Percentiles rank a stretch among this genome's conserved stretches.
These are phyloP conservation scores for Nakazawaea populi DNA, from an alignment of 805 yeast species.

Conservation along the genomic window DNA sequence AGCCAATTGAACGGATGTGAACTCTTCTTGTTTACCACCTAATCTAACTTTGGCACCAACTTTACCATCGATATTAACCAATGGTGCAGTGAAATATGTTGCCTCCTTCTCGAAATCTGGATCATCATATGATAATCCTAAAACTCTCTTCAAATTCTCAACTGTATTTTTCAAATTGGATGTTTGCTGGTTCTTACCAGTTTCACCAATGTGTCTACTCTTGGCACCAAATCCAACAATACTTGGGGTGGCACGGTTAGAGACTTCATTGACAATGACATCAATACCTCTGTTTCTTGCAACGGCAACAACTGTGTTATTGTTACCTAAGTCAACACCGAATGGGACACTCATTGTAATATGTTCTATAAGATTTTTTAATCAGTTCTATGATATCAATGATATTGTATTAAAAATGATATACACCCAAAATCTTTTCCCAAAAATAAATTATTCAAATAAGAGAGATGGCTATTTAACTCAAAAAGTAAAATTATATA, in stretches of 20 bases:
- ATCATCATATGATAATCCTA: conserved; percentile 71
- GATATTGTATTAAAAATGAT: background rate
- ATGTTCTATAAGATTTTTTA: background rate
- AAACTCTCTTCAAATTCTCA: conserved; percentile 86
- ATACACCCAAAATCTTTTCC: too few relatives aligned
- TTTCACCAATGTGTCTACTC: conserved; percentile 90
- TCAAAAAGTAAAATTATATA: too few relatives aligned
- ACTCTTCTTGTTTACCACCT: conserved; percentile 70
- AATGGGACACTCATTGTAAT: conserved; percentile 79
- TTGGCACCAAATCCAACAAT: conserved; percentile 85
- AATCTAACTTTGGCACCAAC: conserved; percentile 84
- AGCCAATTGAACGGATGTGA: conserved; percentile 83
- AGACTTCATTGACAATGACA: conserved; percentile 95
- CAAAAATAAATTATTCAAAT: too few relatives aligned
- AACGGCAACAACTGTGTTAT: conserved; percentile 88
- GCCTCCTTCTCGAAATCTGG: conserved; percentile 75
- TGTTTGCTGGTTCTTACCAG: conserved; percentile 94
- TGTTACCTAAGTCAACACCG: conserved; percentile 97
- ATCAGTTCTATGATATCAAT: background rate
- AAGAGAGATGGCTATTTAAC: too few relatives aligned
- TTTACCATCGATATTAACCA: conserved; percentile 67
- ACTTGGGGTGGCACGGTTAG: conserved; percentile 93
- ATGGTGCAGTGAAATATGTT: conserved; percentile 65
- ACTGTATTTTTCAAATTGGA: conserved; percentile 96
- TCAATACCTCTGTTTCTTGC: conserved; percentile 99